These are phyloP conservation scores for Tolypocladium amazonense DNA, from an alignment of 2,329 filamentous ascomycete species.

Conservation along the genomic window DNA sequence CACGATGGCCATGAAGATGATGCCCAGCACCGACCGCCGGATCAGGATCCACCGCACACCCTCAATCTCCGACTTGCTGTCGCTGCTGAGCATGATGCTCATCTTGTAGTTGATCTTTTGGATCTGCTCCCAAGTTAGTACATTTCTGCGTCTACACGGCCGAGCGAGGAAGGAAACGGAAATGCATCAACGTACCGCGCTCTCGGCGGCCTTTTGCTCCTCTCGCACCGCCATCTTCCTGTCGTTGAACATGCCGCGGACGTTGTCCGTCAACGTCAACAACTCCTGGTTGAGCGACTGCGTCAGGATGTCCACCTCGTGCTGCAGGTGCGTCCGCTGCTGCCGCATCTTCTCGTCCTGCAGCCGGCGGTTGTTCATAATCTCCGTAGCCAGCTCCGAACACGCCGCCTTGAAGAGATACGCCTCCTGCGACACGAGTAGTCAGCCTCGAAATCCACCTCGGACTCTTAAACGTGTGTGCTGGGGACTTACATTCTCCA, in stretches of 20 bases:
- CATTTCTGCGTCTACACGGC: not conserved
- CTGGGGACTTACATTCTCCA: conserved; percentile 55
- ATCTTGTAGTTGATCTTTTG: conserved; percentile 97
- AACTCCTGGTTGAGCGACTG: conserved; percentile 81
- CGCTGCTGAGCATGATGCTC: conserved; percentile 78
- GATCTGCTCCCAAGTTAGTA: conserved; percentile 38
- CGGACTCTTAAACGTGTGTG: not conserved
- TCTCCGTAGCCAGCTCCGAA: conserved; percentile 80
- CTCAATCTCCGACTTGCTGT: conserved; percentile 86
- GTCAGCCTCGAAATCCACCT: not conserved
- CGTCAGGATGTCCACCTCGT: conserved; percentile 86
- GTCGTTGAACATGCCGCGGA: conserved; percentile 96
- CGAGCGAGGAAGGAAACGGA: not conserved
- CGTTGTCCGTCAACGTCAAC: conserved; percentile 69
- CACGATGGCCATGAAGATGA: conserved; percentile 53
- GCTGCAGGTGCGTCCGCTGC: conserved; percentile 76
- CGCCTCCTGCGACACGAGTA: conserved; percentile 46
- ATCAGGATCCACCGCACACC: conserved; percentile 78
- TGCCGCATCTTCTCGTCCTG: conserved; percentile 74
- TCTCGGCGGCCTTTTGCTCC: conserved; percentile 77
- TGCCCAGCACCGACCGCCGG: conserved; percentile 51
- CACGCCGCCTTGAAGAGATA: conserved; percentile 94
- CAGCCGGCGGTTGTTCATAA: conserved; percentile 64
- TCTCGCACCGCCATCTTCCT: conserved; percentile 84
- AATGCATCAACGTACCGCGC: conserved; percentile 44